phyloP scores from a whole-genome alignment of 2,329 filamentous ascomycete species.

The Camptophora hylomeconis region DNA sequence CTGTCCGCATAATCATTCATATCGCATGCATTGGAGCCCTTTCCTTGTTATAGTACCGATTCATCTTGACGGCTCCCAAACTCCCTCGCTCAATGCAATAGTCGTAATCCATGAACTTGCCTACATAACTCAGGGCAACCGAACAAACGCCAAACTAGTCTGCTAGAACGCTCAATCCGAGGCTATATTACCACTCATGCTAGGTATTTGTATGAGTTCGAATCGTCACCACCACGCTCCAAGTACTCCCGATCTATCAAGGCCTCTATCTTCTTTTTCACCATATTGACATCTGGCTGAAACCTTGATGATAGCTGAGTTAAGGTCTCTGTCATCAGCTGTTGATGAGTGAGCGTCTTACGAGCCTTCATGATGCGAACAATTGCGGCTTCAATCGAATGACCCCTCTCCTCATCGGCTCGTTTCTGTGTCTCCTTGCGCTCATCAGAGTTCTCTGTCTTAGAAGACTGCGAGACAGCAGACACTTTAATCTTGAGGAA shows the following conservation, averaged over 20 bases:
- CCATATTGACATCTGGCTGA: conserved; percentile 38
- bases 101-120: no score
- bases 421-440: conserved; percentile 37
- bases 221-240: conserved; percentile 24
- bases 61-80: no score
- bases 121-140: no score
- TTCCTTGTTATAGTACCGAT: no score
- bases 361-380: conserved; percentile 44
- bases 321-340: conserved; percentile 38
- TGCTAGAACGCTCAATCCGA: no score
- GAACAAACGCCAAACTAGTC: no score
- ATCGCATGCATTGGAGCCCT: no score
- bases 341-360: conserved; percentile 33
- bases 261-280: conserved; percentile 40
- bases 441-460: conserved; percentile 62
- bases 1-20: no score
- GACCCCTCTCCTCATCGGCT: conserved; percentile 36
- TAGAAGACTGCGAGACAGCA: conserved; percentile 66
- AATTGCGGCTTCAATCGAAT: conserved; percentile 38
- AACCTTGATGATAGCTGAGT: conserved; percentile 35
- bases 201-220: conserved; percentile 20
- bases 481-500: conserved; percentile 72
- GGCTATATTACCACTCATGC: no score
- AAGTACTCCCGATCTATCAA: conserved; percentile 42
- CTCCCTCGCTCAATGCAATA: no score